Percentiles rank a stretch among this genome's conserved stretches.
phyloP scores from a whole-genome alignment of 2,329 filamentous ascomycete genomes.

The Penicillium sp. region DNA sequence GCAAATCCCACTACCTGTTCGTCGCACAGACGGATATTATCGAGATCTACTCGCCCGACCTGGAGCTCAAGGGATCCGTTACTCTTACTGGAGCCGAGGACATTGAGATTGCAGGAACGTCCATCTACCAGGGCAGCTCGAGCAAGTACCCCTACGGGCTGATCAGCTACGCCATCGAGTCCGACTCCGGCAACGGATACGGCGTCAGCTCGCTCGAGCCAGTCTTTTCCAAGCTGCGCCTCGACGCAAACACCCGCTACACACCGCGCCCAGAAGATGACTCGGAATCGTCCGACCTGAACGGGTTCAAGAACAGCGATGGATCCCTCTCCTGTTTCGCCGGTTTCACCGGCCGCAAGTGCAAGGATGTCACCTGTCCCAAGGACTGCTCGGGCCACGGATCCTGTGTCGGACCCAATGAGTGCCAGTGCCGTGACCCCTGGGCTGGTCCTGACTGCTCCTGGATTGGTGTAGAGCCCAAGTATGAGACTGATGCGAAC shows the following conservation, averaged over 20 bases:
- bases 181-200: slow-evolving; percentile 37
- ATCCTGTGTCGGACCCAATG: slow-evolving; percentile 9
- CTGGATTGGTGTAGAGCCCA: slow-evolving; percentile 8
- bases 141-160: slow-evolving; percentile 44
- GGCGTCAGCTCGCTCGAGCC: slow-evolving; percentile 12
- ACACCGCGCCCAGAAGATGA: not conserved
- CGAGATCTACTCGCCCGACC: slow-evolving; percentile 45
- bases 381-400: slow-evolving; percentile 12
- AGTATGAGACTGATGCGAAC: slow-evolving; percentile 15
- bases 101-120: slow-evolving; percentile 50
- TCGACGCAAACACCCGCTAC: slow-evolving; percentile 9
- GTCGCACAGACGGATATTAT: slow-evolving; percentile 47
- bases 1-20: slow-evolving; percentile 46
- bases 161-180: slow-evolving; percentile 50
- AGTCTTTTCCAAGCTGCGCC: not conserved
- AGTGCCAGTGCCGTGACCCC: slow-evolving; percentile 1
- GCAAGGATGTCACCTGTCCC: not conserved
- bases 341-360: slow-evolving; percentile 8
- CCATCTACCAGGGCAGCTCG: slow-evolving; percentile 46
- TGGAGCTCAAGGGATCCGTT: slow-evolving; percentile 44
- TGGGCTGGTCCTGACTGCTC: slow-evolving; percentile 15
- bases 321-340: slow-evolving; percentile 15
- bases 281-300: not conserved
- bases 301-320: not conserved
- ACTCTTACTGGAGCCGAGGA: slow-evolving; percentile 45